Evolutionary conservation across 805 yeast species (phyloP), one percentile per base, ranked within the genome.

Genomic region (Ogataea nonfermentans): DNA sequence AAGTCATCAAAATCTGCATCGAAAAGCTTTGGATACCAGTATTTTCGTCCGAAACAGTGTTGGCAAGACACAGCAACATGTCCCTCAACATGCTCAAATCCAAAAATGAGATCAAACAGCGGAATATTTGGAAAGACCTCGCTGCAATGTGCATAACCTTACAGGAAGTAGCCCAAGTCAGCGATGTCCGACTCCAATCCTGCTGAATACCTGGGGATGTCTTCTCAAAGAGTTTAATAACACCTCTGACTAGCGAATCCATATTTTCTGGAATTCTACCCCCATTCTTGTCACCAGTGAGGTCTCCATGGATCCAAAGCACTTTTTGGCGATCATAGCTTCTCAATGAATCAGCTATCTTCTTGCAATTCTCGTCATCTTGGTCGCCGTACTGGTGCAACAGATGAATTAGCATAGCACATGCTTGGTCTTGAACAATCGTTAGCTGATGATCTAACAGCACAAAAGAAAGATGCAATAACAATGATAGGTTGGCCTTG

Each of bases 121-220:
- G 70, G 65, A 90, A 93, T 0, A 90, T 73, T 58, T 93, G 99
- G 63, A 95, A 91, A 0, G 98, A 90, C 17, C 99, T 74, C 50
- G 99, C 93, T 0, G 99, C 99, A 50, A 93, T 77, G 58, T 95
- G 99, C 55, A 97, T 74, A 2, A 91, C 98, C 2, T 97, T 95
- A 66, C 98, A 93, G 1, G 96, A 82, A 0, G 99, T 93, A 0
- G 99, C 97, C 99, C 99, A 93, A 20, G 74, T 71, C 24, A 95
- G 68, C 0, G 98, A 83, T 3, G 76, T 78, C 24, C 81, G 67
- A 35, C 95, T 82, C 99, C 99, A 93, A 35, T 82, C 85, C 29
- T 75, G 75, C 56, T 84, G 95, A 28, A 89, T 66, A 7, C 55
- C 48, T 1, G 80, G 75, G 16, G 65, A 62, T 0, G 69, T 60